These are phyloP conservation scores for Talaromyces sp. DNA, from an alignment of 2,329 filamentous ascomycete genomes.

Conservation along the genomic window DNA sequence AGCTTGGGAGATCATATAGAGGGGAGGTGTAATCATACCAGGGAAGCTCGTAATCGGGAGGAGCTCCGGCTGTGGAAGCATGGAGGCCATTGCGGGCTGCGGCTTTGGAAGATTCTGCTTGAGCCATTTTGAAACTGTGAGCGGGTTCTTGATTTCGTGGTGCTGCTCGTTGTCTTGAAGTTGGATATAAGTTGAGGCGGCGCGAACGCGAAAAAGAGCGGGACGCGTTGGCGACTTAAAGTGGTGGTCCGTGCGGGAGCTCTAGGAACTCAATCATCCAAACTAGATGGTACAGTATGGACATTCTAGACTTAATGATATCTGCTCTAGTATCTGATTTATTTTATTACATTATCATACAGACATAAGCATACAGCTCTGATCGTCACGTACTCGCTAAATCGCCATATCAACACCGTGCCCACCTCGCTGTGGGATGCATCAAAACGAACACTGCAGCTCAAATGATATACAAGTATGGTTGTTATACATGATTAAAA, in stretches of 20 bases:
- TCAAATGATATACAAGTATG: slow-evolving; percentile 3
- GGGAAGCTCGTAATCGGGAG: slow-evolving; percentile 49
- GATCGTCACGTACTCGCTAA: slow-evolving; percentile 8
- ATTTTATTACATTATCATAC: background rate
- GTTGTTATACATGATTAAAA: slow-evolving; percentile 7
- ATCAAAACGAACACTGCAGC: slow-evolving; percentile 5
- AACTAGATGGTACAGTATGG: background rate
- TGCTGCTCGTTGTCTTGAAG: background rate
- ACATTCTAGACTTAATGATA: background rate
- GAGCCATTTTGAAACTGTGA: slow-evolving; percentile 34
- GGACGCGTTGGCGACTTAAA: slow-evolving; percentile 2
- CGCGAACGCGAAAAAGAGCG: slow-evolving; percentile 7
- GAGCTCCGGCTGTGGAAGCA: slow-evolving; percentile 40
- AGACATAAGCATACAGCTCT: slow-evolving; percentile 1
- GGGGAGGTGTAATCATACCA: slow-evolving; percentile 38
- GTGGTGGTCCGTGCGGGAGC: slow-evolving; percentile 8
- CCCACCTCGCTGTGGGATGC: slow-evolving; percentile 12
- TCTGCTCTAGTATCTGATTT: background rate
- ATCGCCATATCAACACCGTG: slow-evolving; percentile 10
- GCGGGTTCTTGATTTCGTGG: background rate
- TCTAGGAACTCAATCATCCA: background rate
- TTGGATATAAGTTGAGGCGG: background rate
- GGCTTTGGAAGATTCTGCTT: slow-evolving; percentile 50
- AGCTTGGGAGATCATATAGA: background rate
- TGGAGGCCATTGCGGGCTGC: slow-evolving; percentile 44